Evolutionary conservation across 805 yeast genomes (phyloP), one percentile per base, ranked within the genome.

Genomic region (Blastobotrys peoriensis): DNA sequence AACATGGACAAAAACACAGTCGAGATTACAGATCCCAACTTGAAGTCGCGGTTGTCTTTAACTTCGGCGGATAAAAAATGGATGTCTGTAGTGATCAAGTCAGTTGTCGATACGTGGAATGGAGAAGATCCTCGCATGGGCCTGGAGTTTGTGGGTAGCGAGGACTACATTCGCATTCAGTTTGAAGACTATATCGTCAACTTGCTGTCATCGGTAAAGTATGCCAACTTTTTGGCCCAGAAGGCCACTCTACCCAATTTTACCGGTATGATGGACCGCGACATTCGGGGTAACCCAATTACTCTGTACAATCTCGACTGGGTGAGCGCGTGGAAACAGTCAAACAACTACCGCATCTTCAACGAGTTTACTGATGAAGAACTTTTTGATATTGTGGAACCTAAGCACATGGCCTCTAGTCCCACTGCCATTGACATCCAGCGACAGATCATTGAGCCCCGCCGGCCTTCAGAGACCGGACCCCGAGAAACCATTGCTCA

Each of bases 111-210:
- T 4, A 69, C 77, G 1, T 68, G 69, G 73, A 63, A 63, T 43
- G 59, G 55, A 25, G 62, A 67, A 36, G 71, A 68, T 33, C 63
- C 64, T 5, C 66, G 69, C 48, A 69, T 65, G 50, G 62, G 73
- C 53, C 54, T 75, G 41, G 74, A 75, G 46, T 83, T 73, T 57
- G 64, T 66, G 36, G 91, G 91, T 2, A 80, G 86, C 53, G 98
- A 93, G 56, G 98, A 93, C 63, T 86, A 81, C 58, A 81, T 93
- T 25, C 67, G 98, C 42, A 75, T 79, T 65, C 87, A 81, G 56
- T 89, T 91, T 63, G 98, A 93, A 59, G 97, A 89, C 56, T 93
- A 93, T 58, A 64, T 89, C 20, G 74, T 83, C 47, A 86, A 94
- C 8, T 61, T 93, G 50, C 61, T 91, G 19, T 71, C 95, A 0